Evolutionary conservation across 495 filamentous ascomycete species (phyloP).

Genomic region (Aspergillus taichungensis): DNA sequence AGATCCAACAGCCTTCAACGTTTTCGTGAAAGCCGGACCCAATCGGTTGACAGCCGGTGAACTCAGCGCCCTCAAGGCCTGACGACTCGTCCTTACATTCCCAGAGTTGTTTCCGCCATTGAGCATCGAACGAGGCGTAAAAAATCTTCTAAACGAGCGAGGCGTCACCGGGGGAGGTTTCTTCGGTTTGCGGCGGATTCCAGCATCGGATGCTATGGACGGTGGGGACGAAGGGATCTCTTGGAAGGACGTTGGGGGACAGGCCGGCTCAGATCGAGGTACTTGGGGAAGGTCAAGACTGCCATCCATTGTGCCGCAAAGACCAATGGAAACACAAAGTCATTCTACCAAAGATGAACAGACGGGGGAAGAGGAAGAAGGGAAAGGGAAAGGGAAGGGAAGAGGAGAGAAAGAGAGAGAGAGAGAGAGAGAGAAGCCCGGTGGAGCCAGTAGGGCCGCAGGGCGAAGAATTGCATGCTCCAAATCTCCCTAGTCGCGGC

Average conservation of each 20-base stretch:
- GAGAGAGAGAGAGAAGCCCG: slow-evolving; percentile 6
- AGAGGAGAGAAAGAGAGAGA: slow-evolving; percentile 3
- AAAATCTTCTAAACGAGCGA: slow-evolving; percentile 71
- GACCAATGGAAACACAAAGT: slow-evolving; percentile 12
- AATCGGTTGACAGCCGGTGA: slow-evolving; percentile 52
- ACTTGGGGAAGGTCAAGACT: slow-evolving; percentile 29
- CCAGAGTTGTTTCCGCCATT: slow-evolving; percentile 32
- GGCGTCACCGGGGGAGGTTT: slow-evolving; percentile 57
- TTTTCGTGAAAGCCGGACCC: slow-evolving; percentile 36
- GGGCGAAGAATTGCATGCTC: background rate
- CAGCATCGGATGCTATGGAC: slow-evolving; percentile 37
- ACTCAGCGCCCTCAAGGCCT: slow-evolving; percentile 63
- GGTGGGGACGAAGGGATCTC: slow-evolving; percentile 40
- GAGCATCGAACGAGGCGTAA: slow-evolving; percentile 56
- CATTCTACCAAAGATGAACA: slow-evolving; percentile 14
- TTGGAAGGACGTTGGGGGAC: slow-evolving; percentile 20
- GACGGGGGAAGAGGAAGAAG: background rate
- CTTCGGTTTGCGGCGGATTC: slow-evolving; percentile 31
- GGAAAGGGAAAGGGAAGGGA: slow-evolving; percentile 1
- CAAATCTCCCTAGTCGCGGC: too few species aligned
- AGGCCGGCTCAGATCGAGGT: slow-evolving; percentile 35
- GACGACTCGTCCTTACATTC: slow-evolving; percentile 46
- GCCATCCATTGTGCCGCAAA: slow-evolving; percentile 28
- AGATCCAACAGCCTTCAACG: slow-evolving; percentile 25
- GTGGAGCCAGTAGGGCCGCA: slow-evolving; percentile 9